A percentile compares a stretch with the other conserved stretches of the same genome.
These are phyloP conservation scores for Adansonia rubrostipa DNA, from an alignment of 441 rosid genomes.

Conservation along the genomic window DNA sequence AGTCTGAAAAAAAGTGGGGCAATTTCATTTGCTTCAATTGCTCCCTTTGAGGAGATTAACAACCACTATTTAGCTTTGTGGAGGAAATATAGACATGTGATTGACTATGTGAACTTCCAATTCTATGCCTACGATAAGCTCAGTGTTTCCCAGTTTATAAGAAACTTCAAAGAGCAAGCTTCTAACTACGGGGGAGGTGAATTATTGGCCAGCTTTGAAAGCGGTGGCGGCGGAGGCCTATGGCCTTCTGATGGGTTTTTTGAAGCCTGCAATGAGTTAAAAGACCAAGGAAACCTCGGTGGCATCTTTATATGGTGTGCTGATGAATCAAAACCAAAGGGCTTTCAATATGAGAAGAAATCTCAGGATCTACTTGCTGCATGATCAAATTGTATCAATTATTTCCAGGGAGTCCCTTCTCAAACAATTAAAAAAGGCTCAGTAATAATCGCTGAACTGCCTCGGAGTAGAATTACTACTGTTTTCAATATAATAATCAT, in stretches of 20 bases:
- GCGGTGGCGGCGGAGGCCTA: not conserved
- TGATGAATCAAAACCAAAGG: not conserved
- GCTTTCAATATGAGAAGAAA: slow-evolving; percentile 16
- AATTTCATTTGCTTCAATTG: slow-evolving; percentile 22
- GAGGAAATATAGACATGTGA: slow-evolving; percentile 22
- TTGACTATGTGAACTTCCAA: slow-evolving; percentile 23
- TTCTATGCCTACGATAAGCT: slow-evolving; percentile 12
- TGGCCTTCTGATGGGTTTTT: slow-evolving; percentile 12
- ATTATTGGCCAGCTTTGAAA: slow-evolving; percentile 15
- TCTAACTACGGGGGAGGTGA: slow-evolving; percentile 22
- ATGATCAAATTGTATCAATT: not conserved
- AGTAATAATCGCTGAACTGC: not conserved
- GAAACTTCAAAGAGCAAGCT: slow-evolving; percentile 4
- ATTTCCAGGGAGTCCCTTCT: not conserved
- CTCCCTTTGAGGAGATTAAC: slow-evolving; percentile 2
- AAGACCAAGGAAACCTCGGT: slow-evolving; percentile 19
- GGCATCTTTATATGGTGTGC: slow-evolving; percentile 24
- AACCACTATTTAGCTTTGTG: slow-evolving; percentile 18
- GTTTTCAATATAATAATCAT: not conserved
- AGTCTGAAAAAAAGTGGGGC: not conserved
- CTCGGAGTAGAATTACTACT: not conserved
- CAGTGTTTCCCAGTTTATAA: slow-evolving; percentile 10
- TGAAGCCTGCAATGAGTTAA: slow-evolving; percentile 22
- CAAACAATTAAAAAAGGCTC: not conserved
- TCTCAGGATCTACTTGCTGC: slow-evolving; percentile 17